phyloP scores from a whole-genome alignment of 129 eudicot species.

The Flaveria brownii region DNA sequence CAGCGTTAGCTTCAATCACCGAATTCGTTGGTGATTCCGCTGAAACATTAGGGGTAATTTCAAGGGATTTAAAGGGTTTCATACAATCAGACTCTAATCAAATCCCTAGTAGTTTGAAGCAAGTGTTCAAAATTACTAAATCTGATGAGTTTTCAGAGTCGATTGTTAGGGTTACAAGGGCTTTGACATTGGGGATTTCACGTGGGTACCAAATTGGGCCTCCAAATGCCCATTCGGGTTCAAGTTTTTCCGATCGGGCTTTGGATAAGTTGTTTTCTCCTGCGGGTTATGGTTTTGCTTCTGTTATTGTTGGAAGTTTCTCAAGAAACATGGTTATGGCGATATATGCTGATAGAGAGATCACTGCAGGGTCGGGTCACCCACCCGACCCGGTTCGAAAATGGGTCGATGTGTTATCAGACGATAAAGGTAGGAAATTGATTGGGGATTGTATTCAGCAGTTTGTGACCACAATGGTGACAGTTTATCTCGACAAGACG shows the following conservation, averaged over 20 bases:
- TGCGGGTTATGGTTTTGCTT: slow-evolving; percentile 75
- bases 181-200: slow-evolving; percentile 61
- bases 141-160: slow-evolving; percentile 71
- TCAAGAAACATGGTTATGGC: slow-evolving; percentile 69
- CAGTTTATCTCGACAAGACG: slow-evolving; percentile 82
- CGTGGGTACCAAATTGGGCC: slow-evolving; percentile 43
- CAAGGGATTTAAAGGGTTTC: slow-evolving; percentile 71
- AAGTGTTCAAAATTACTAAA: slow-evolving; percentile 60
- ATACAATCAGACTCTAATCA: slow-evolving; percentile 79
- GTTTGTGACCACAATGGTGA: slow-evolving; percentile 75
- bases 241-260: slow-evolving; percentile 55
- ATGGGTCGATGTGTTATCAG: slow-evolving; percentile 57
- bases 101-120: slow-evolving; percentile 69
- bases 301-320: slow-evolving; percentile 77
- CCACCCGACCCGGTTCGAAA: slow-evolving; percentile 11
- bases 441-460: slow-evolving; percentile 62
- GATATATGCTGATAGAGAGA: slow-evolving; percentile 38
- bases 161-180: slow-evolving; percentile 46
- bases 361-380: not conserved
- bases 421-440: slow-evolving; percentile 47
- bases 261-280: slow-evolving; percentile 69
- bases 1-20: slow-evolving; percentile 50
- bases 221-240: slow-evolving; percentile 22
- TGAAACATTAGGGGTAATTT: slow-evolving; percentile 61
- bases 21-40: slow-evolving; percentile 74